A percentile compares a stretch with the other conserved stretches of the same genome.
phyloP scores from a whole-genome alignment of 2,329 filamentous ascomycete genomes.

The Ceratocystis diversiconidia region DNA sequence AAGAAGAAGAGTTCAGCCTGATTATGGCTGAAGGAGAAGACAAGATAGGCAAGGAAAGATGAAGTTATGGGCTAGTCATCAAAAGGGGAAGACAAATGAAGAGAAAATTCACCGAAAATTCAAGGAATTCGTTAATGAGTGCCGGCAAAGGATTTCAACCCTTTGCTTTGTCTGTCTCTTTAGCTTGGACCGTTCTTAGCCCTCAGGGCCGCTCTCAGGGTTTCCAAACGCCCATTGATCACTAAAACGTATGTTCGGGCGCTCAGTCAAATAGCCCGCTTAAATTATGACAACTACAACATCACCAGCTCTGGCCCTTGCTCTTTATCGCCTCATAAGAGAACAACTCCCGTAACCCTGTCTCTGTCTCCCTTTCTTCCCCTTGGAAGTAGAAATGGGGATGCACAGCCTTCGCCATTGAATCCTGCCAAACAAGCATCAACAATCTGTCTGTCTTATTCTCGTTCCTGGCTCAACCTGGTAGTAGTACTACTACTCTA shows the following conservation, averaged over 20 bases:
- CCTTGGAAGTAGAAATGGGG: background rate
- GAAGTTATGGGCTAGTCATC: background rate
- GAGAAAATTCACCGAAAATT: background rate
- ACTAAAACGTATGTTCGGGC: too few species aligned
- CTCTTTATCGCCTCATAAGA: background rate
- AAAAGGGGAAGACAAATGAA: background rate
- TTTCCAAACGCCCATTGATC: too few species aligned
- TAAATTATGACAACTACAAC: too few species aligned
- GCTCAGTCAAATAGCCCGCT: too few species aligned
- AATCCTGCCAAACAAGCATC: background rate
- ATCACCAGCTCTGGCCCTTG: background rate
- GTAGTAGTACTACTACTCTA: too few species aligned
- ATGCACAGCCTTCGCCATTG: background rate
- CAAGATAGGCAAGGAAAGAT: background rate
- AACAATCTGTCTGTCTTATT: background rate
- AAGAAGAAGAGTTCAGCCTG: background rate
- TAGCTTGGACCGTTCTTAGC: background rate
- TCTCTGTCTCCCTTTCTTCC: too few species aligned
- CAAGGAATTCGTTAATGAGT: background rate
- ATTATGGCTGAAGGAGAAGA: background rate
- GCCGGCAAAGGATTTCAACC: background rate
- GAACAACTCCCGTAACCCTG: background rate
- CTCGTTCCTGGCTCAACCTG: background rate
- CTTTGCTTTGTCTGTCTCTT: background rate
- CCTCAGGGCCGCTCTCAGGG: background rate